Conservation (phyloP, 495 filamentous ascomycete species). For the Hypoxylon lienhwacheense region DNA sequence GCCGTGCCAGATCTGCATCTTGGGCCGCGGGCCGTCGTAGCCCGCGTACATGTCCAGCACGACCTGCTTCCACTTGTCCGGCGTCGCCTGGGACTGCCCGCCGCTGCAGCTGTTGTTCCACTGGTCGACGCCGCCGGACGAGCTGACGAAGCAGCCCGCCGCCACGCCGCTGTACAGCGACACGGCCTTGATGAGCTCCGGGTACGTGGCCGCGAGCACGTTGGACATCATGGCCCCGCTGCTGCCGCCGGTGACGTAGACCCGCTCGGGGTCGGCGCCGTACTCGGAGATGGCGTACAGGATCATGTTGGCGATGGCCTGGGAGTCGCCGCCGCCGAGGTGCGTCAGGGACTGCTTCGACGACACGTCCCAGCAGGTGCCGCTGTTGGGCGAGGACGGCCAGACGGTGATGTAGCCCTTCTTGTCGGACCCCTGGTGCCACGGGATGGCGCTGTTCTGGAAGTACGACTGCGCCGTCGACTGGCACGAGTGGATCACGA, state of each 20-base stretch:
- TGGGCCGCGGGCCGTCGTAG: slow-evolving; percentile 51
- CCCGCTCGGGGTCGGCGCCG: slow-evolving; percentile 36
- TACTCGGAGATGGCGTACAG: slow-evolving; percentile 41
- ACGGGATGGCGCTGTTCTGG: slow-evolving; percentile 52
- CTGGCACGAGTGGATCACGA: slow-evolving; percentile 61
- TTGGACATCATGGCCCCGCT: slow-evolving; percentile 54
- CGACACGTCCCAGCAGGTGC: slow-evolving; percentile 63
- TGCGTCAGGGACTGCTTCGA: slow-evolving; percentile 45
- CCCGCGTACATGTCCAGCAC: slow-evolving; percentile 51
- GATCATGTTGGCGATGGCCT: slow-evolving; percentile 51
- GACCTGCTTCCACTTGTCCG: slow-evolving; percentile 49
- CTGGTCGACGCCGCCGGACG: slow-evolving; percentile 42
- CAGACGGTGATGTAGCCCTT: slow-evolving; percentile 62
- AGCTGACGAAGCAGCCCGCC: slow-evolving; percentile 57
- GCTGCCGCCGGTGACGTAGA: slow-evolving; percentile 46
- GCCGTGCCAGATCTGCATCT: slow-evolving; percentile 61
- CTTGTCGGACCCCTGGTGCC: slow-evolving; percentile 51
- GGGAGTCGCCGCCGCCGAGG: slow-evolving; percentile 43
- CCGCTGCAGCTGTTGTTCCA: slow-evolving; percentile 51
- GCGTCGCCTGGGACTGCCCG: slow-evolving; percentile 44
- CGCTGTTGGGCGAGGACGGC: slow-evolving; percentile 50
- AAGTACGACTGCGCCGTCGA: slow-evolving; percentile 57
- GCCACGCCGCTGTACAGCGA: slow-evolving; percentile 61
- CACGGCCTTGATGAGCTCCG: slow-evolving; percentile 57
- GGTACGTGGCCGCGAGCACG: slow-evolving; percentile 60